phyloP scores from a whole-genome alignment of 306 rosid species.

The Medicago ruthenica region DNA sequence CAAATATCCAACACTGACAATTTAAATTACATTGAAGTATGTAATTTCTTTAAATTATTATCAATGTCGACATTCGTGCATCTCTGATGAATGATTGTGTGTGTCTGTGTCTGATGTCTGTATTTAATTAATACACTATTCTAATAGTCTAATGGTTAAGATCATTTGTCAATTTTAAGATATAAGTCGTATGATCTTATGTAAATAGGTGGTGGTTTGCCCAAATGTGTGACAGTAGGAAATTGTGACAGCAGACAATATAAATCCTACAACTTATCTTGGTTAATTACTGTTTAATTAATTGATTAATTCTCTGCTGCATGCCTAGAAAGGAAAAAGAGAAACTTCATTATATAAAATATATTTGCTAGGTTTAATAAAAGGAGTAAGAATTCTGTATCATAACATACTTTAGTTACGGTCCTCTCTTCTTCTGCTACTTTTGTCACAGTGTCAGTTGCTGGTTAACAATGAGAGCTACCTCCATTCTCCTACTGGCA shows the following conservation, averaged over 20 bases:
- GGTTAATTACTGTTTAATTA: constrained; percentile 39
- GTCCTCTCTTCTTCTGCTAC: constrained; percentile 37
- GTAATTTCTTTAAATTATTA: no score
- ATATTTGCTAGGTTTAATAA: constrained; percentile 17
- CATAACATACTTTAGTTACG: constrained; percentile 42
- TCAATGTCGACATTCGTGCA: no score
- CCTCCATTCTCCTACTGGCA: constrained; percentile 68
- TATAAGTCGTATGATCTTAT: neutral
- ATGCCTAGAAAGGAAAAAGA: constrained; percentile 29
- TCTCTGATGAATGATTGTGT: no score
- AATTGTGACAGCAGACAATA: neutral
- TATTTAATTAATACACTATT: no score
- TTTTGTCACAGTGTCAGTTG: constrained; percentile 45
- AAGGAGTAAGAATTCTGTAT: neutral
- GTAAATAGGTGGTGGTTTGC: neutral
- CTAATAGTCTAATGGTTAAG: neutral
- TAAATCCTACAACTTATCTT: constrained; percentile 41
- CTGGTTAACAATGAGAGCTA: constrained; percentile 64
- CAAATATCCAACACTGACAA: no score
- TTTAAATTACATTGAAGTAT: no score
- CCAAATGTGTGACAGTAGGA: neutral
- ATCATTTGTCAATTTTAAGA: neutral
- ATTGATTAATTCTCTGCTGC: constrained; percentile 38
- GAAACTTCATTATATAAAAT: constrained; percentile 4
- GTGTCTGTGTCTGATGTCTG: no score